Percentiles rank a stretch among this genome's conserved stretches.
Evolutionary conservation across 2,329 filamentous ascomycete genomes (phyloP).

Genomic region (Fusarium pseudograminearum): DNA sequence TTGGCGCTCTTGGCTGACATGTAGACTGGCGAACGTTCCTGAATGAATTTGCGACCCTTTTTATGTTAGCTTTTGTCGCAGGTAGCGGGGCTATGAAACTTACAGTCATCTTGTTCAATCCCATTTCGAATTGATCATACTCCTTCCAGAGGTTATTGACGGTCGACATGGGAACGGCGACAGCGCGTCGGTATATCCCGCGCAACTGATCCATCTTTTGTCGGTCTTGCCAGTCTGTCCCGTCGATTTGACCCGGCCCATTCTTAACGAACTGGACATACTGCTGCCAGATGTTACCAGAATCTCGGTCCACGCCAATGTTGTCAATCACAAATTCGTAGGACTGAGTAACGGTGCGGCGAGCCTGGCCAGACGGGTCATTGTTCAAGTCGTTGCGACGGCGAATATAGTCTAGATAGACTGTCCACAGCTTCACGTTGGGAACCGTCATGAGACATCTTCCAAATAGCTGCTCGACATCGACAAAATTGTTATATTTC

Average conservation of each 20-base stretch:
- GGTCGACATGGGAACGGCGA: slow-evolving; percentile 85
- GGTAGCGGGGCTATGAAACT: slow-evolving; percentile 46
- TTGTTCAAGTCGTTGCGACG: slow-evolving; percentile 86
- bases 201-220: slow-evolving; percentile 97
- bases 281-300: slow-evolving; percentile 91
- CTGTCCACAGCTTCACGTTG: slow-evolving; percentile 88
- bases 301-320: slow-evolving; percentile 91
- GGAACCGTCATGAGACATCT: slow-evolving; percentile 82
- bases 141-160: slow-evolving; percentile 94
- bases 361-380: slow-evolving; percentile 80
- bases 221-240: slow-evolving; percentile 92
- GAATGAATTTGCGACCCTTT: slow-evolving; percentile 91
- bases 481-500: slow-evolving; percentile 82
- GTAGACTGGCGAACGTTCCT: slow-evolving; percentile 91
- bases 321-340: slow-evolving; percentile 94
- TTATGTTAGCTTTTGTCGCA: slow-evolving; percentile 39
- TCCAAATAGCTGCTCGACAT: slow-evolving; percentile 86
- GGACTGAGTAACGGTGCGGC: slow-evolving; percentile 82
- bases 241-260: slow-evolving; percentile 86
- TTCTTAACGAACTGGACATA: slow-evolving; percentile 94
- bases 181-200: slow-evolving; percentile 91
- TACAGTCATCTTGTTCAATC: slow-evolving; percentile 91
- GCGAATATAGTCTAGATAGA: slow-evolving; percentile 95
- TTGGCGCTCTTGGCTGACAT: slow-evolving; percentile 96
- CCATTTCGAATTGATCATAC: slow-evolving; percentile 96